Base-by-base conservation (phyloP, 1,284 basidiomycete species). In the Sporisorium reilianum region DNA sequence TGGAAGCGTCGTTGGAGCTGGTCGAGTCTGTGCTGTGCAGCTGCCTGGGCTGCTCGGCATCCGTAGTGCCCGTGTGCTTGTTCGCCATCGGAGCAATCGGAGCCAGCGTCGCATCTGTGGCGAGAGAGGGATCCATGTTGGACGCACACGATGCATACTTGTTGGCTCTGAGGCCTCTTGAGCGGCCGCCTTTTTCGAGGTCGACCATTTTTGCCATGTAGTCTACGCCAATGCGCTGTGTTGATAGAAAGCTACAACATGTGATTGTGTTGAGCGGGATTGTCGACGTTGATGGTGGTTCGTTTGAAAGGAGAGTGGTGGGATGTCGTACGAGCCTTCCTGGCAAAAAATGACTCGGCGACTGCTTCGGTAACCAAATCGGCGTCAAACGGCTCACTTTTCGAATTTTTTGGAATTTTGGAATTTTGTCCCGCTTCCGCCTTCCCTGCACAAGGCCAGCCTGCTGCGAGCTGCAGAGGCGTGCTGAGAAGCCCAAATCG, bases 21-120 rank as follows among this genome's bases (percentile, higher is more conserved):
- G 44, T 41, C 10, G 54, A 53, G 25, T n/a, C 23, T 18, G 50
- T 54, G 22, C 55, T 54, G 55, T 46, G 58, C 22, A 52, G 59
- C 22, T 40, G 22, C 2, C 48, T 20, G n/a, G 40, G 57, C 5
- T 52, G 44, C 4, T 41, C 36, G 36, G n/a, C 36, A 38, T 38
- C n/a, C n/a, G n/a, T n/a, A n/a, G n/a, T 4, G 36, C 12, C 34
- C 8, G 4, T 38, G 8, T n/a, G 14, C 11, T 53, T 7, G 7
- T 34, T 38, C 22, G 26, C 25, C 8, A 54, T 23, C 6, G 52
- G 40, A 16, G 55, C 34, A n/a, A n/a, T n/a, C n/a, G n/a, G n/a
- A n/a, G n/a, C n/a, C n/a, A n/a, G n/a, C 6, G 45, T 38, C 2
- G 16, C n/a, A 32, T 57, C 45, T 20, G 34, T 40, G 34, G 45